Percentiles rank a stretch among this genome's conserved stretches.
Evolutionary conservation across 164 flowering plant genomes (phyloP).

Genomic region (Euptelea pleiosperma): DNA sequence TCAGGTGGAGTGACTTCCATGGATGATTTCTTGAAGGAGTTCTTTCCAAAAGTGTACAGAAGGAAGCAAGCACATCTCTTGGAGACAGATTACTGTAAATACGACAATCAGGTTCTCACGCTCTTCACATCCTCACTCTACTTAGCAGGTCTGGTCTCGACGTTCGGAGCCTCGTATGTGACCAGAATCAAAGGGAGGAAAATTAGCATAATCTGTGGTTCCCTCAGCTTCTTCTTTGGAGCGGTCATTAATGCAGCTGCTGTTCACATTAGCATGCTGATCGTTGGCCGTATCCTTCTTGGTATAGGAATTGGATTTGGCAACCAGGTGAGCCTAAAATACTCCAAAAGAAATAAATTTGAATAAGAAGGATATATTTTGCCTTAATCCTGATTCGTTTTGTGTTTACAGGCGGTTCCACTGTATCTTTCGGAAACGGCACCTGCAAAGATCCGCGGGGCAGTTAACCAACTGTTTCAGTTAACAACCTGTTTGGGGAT

Average conservation of each 20-base stretch:
- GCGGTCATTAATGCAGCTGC: constrained; percentile 69
- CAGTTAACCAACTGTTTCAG: constrained; percentile 78
- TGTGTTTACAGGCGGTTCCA: constrained; percentile 72
- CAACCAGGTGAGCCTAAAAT: constrained; percentile 53
- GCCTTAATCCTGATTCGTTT: no score
- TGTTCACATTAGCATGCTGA: constrained; percentile 62
- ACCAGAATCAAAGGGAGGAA: constrained; percentile 66
- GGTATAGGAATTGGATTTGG: constrained; percentile 91
- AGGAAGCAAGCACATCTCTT: constrained; percentile 63
- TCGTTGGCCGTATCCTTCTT: constrained; percentile 71
- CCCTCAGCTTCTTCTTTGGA: constrained; percentile 73
- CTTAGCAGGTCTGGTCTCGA: constrained; percentile 78
- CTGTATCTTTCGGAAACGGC: constrained; percentile 90
- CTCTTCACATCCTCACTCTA: constrained; percentile 91
- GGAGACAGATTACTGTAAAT: constrained; percentile 96
- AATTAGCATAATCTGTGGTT: constrained; percentile 65
- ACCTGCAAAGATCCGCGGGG: constrained; percentile 83
- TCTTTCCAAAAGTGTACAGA: constrained; percentile 70
- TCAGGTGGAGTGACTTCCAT: constrained; percentile 97
- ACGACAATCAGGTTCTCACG: constrained; percentile 75
- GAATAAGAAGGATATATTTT: no score
- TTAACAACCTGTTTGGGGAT: constrained; percentile 73
- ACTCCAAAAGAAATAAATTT: not conserved
- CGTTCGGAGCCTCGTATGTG: constrained; percentile 73
- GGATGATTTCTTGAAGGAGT: constrained; percentile 83